Base-by-base conservation (phyloP, 805 yeast genomes). In the Wickerhamomyces sydowiorum region DNA sequence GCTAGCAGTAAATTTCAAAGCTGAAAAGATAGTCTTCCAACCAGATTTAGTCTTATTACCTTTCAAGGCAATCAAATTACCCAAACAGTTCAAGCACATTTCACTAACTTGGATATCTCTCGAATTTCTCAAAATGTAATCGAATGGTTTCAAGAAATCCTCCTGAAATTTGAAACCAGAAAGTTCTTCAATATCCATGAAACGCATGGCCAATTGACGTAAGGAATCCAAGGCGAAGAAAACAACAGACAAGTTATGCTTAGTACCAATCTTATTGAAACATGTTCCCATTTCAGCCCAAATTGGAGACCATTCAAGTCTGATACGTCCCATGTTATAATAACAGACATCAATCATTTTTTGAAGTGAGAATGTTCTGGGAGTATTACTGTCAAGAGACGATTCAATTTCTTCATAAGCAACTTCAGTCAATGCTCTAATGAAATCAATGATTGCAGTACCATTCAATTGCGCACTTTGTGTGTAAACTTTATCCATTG, bases 261-360 rank as follows among this genome's bases (percentile, higher is more conserved):
- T 85, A 44, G 95, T 81, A 3, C 95, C 95, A 49, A 89, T 90
- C 37, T 72, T 76, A 50, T 87, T 86, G 66, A 93, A 93, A 34
- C 86, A 86, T 44, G 77, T 86, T 14, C 96, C 96, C 86, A 93
- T 86, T 9, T 86, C 84, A 14, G 85, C 77, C 99, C 99, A 93
- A 45, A 93, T 71, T 41, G 87, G 91, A 6, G 96, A 79, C 97
- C 99, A 93, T 64, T 95, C 96, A 47, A 93, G 81, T 61, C 96
- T 79, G 53, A 93, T 90, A 69, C 99, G 85, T 39, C 80, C 80
- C 97, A 93, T 93, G 61, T 95, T 95, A 69, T 95, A 93, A 63
- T 93, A 91, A 64, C 97, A 91, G 34, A 93, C 95, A 64, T 95
- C 99, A 40, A 93, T 96, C 73, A 93, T 86, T 59, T 93, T 93